Percentiles rank a stretch among this genome's conserved stretches.
Evolutionary conservation across 768 basidiomycete species (phyloP).

Genomic region (Boletus vermiculosoides): DNA sequence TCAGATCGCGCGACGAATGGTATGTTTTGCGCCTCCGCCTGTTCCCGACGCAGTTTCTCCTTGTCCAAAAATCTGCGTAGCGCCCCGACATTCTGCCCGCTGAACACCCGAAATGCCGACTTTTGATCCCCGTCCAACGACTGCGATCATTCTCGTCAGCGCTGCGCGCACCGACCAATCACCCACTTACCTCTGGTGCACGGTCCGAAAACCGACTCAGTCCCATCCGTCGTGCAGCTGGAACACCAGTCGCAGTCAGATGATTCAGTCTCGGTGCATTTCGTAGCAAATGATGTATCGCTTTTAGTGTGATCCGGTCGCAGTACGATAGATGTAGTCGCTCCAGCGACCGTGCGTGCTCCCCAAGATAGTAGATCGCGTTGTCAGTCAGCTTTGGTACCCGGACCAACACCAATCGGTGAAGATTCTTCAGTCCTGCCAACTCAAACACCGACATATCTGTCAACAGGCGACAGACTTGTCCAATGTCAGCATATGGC

Average conservation of each 20-base stretch:
- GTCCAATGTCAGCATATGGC: conserved; percentile 15
- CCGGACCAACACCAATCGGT: conserved; percentile 76
- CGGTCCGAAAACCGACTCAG: conserved; percentile 74
- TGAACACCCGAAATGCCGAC: conserved; percentile 78
- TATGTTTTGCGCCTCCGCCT: conserved; percentile 59
- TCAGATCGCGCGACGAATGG: conserved; percentile 60
- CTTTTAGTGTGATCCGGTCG: conserved; percentile 72
- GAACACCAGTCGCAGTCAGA: conserved; percentile 78
- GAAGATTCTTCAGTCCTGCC: conserved; percentile 63
- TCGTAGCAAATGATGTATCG: conserved; percentile 67
- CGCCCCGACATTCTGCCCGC: conserved; percentile 58
- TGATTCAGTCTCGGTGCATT: conserved; percentile 62
- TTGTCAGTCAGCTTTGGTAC: conserved; percentile 84
- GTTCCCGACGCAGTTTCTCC: conserved; percentile 55
- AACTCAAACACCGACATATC: conserved; percentile 85
- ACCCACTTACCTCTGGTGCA: conserved; percentile 54
- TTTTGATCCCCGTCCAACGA: conserved; percentile 63
- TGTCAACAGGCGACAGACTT: conserved; percentile 82
- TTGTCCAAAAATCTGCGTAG: conserved; percentile 72
- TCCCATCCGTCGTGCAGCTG: conserved; percentile 66
- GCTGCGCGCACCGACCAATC: neutral
- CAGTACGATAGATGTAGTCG: conserved; percentile 87
- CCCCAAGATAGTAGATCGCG: conserved; percentile 73
- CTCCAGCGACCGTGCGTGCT: conserved; percentile 67
- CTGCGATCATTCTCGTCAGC: conserved; percentile 37